Evolutionary conservation across 1,284 basidiomycete species (phyloP), one percentile per base, ranked within the genome.

Genomic region (Ceraceosorus bombacis): DNA sequence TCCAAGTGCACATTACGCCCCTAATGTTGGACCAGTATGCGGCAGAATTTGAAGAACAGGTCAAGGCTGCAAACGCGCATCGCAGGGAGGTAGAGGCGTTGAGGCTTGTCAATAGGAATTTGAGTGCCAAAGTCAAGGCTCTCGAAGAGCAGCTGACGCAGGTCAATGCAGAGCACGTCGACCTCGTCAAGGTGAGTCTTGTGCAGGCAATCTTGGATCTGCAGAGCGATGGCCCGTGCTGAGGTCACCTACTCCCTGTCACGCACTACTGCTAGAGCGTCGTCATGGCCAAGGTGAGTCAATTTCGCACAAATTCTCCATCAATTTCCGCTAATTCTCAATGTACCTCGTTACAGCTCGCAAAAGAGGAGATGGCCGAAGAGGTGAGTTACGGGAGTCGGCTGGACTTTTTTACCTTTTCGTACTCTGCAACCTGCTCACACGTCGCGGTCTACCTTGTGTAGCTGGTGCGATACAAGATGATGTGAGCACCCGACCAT

Each of bases 301-400:
- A 46, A 46, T 15, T 10, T 10, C 43, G 27, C 27, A 27, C 27
- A 27, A 27, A 27, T 27, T 1, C 27, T 27, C 27, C 27, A 27
- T 27, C 27, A 27, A 27, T 27, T 27, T 27, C 27, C 27, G 27
- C 27, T 27, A 27, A 27, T 27, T 27, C 27, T 27, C 27, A 27
- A 27, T 27, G 27, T 27, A 3, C 27, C 27, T 27, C 27, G 3
- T 15, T 15, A 46, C 15, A 46, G 43, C 64, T 77, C 27, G 74
- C 71, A 17, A 74, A 75, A 51, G 75, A 77, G 27, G 75, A 77
- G 49, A 75, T 75, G 68, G 75, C 71, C 0, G 73, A 77, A 46
- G 72, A 63, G 53, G 8, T 61, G 51, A 17, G 15, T 40, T 38
- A 3, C n/a, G n/a, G n/a, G 4, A 10, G 36, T 13, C 36, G 41